Evolutionary conservation across 768 basidiomycete species (phyloP), one percentile per base, ranked within the genome.

Genomic region (Amanita brunnescens): DNA sequence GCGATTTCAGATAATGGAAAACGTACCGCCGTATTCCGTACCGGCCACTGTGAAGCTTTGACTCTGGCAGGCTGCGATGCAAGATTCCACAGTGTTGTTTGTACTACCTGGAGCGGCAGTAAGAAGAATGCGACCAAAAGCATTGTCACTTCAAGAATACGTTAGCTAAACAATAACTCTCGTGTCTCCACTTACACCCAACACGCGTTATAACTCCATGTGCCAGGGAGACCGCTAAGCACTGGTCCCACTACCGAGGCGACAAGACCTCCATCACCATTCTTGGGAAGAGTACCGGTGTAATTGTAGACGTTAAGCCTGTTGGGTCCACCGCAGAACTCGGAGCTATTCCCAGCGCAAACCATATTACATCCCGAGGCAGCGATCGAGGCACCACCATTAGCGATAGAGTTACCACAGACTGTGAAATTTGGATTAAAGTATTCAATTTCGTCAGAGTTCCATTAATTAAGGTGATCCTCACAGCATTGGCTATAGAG

Each of bases 321-420:
- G 59, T 83, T 73, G 0, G 86, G 82, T 30, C 87, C 87, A 18
- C 87, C 87, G 56, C 87, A 90, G 53, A 80, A 80, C 58, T 87
- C 80, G 0, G 79, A 70, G 35, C 63, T 65, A 52, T 83, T 81
- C 10, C 85, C 86, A 2, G 63, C 64, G 60, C 86, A 89, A 23
- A 70, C 55, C 84, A 86, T 87, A 57, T 71, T 73, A 60, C 88
- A 91, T 43, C 77, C 79, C 1, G 71, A 62, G n/a, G 71, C 64
- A 0, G 75, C 56, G 0, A 72, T 70, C 0, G 74, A 69, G 18
- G 67, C 70, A n/a, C 77, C 76, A 10, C 69, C 72, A 53, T 78
- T 76, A 26, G 59, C 61, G 54, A 83, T 64, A 20, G 66, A 54
- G 2, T 67, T 61, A 21, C 70, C 79, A 58, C 83, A 87, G 60